phyloP scores from a whole-genome alignment of 495 filamentous ascomycete species.

The Annulohypoxylon nitens region DNA sequence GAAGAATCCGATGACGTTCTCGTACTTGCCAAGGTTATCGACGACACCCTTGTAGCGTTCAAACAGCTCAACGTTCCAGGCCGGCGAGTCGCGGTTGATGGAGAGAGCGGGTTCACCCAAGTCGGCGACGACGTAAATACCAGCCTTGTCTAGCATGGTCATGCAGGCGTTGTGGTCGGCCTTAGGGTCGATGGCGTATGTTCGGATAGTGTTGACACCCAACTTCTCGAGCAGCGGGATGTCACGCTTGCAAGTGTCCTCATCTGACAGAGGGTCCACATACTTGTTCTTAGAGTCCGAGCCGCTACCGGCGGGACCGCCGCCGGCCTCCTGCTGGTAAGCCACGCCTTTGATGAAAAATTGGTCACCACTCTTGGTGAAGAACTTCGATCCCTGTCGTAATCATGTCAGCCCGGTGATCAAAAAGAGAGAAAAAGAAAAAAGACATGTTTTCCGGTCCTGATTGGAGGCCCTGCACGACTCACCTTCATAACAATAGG shows the following conservation, averaged over 20 bases:
- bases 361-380: conserved; percentile 75
- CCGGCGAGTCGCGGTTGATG: conserved; percentile 83
- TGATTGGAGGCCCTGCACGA: background rate
- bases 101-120: conserved; percentile 82
- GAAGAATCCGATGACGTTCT: conserved; percentile 94
- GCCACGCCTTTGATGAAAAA: conserved; percentile 92
- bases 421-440: too few species aligned
- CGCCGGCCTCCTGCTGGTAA: conserved; percentile 75
- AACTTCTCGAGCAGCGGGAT: conserved; percentile 82
- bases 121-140: conserved; percentile 95
- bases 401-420: background rate
- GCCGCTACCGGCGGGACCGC: conserved; percentile 52
- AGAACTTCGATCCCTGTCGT: conserved; percentile 70
- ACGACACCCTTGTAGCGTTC: conserved; percentile 85
- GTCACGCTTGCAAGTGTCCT: conserved; percentile 78
- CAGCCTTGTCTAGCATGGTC: conserved; percentile 81
- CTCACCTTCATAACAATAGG: conserved; percentile 77
- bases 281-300: conserved; percentile 58
- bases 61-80: conserved; percentile 82
- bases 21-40: conserved; percentile 81
- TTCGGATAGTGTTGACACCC: conserved; percentile 89
- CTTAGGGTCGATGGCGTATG: conserved; percentile 89
- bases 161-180: conserved; percentile 87
- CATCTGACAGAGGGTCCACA: conserved; percentile 79
- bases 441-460: background rate